Conservation (phyloP, 768 basidiomycete species). For the Leccinum barrowsii region DNA sequence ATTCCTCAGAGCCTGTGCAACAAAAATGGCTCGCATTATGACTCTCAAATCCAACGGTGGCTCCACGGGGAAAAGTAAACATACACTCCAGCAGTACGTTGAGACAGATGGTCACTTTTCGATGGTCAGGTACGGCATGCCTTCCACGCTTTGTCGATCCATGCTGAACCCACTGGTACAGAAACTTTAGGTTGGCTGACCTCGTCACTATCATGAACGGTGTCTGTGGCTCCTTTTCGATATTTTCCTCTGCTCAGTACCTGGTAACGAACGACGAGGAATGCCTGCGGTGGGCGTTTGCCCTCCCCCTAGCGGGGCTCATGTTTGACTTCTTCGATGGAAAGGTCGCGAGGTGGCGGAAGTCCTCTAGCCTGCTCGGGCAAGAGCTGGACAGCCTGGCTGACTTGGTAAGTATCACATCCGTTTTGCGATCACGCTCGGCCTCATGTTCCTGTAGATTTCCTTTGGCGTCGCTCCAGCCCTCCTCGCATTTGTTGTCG, state of each 20-base stretch:
- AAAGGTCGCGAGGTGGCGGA: constrained; percentile 96
- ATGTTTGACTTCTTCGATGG: constrained; percentile 98
- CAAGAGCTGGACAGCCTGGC: constrained; percentile 98
- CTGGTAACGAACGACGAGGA: constrained; percentile 73
- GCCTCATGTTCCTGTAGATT: constrained; percentile 49
- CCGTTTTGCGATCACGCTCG: constrained; percentile 3
- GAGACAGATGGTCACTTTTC: constrained; percentile 96
- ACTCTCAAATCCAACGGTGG: constrained; percentile 25
- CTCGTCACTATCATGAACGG: constrained; percentile 99
- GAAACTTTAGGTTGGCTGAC: constrained; percentile 97
- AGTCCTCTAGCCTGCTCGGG: constrained; percentile 91
- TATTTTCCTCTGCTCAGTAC: constrained; percentile 92
- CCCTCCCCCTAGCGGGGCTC: constrained; percentile 87
- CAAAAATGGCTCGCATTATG: constrained; percentile 29
- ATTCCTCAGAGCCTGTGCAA: background rate
- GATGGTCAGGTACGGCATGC: constrained; percentile 72
- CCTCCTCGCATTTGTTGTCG: constrained; percentile 86
- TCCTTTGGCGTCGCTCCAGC: constrained; percentile 98
- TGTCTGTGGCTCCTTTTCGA: constrained; percentile 92
- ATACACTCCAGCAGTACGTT: constrained; percentile 75
- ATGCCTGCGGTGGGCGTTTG: constrained; percentile 83
- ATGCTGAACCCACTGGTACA: constrained; percentile 32
- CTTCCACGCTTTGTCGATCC: constrained; percentile 11
- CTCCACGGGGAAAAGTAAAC: constrained; percentile 1
- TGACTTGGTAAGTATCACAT: constrained; percentile 60